phyloP scores from a whole-genome alignment of 148 eudicot species.

The Simmondsia chinensis region DNA sequence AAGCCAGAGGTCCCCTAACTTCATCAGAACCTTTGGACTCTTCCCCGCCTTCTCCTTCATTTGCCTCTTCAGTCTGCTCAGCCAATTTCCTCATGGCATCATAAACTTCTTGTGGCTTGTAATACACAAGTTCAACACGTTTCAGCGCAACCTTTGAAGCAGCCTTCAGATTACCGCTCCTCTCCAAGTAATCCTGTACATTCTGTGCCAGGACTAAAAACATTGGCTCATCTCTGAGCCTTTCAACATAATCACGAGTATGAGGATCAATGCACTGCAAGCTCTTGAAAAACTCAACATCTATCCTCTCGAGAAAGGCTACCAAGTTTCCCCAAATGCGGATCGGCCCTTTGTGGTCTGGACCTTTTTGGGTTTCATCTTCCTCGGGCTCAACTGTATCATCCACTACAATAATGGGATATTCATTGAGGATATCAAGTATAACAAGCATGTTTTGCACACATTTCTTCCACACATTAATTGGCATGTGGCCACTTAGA shows the following conservation, averaged over 20 bases:
- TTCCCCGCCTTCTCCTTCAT: constrained; percentile 24
- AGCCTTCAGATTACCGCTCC: constrained; percentile 51
- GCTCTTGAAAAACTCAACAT: constrained; percentile 80
- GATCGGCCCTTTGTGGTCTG: constrained; percentile 59
- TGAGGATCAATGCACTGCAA: constrained; percentile 83
- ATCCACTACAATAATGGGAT: constrained; percentile 73
- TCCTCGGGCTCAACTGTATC: constrained; percentile 80
- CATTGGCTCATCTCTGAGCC: constrained; percentile 74
- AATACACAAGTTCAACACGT: constrained; percentile 65
- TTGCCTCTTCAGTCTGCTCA: constrained; percentile 37
- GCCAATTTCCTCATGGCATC: constrained; percentile 81
- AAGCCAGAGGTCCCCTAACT: constrained; percentile 48
- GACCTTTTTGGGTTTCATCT: constrained; percentile 72
- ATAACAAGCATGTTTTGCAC: constrained; percentile 66
- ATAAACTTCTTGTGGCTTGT: constrained; percentile 78
- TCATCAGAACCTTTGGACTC: constrained; percentile 33
- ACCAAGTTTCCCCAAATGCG: constrained; percentile 88
- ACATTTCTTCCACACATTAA: constrained; percentile 83
- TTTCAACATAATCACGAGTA: constrained; percentile 72
- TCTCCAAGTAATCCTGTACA: constrained; percentile 63
- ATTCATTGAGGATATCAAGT: constrained; percentile 61
- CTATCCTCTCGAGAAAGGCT: constrained; percentile 78
- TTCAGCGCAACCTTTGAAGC: constrained; percentile 69
- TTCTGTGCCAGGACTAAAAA: constrained; percentile 66
- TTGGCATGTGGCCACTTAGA: constrained; percentile 74